These are phyloP conservation scores for Pseudopediastrum boryanum DNA, from an alignment of 139 green algal genomes.

Conservation along the genomic window DNA sequence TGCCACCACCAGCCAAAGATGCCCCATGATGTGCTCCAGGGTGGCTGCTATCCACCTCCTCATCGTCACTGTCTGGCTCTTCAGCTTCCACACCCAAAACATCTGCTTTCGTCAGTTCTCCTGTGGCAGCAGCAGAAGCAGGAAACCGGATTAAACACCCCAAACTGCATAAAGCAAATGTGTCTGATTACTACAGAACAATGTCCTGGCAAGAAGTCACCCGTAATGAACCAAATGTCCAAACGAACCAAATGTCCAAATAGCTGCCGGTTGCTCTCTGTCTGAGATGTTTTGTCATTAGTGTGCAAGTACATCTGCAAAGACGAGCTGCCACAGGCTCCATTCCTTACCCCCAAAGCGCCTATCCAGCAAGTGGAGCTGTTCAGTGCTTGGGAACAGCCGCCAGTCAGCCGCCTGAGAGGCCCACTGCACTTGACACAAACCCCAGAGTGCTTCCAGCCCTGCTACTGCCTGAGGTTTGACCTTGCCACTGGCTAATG, in stretches of 20 bases:
- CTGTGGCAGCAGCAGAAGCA: constrained; percentile 9
- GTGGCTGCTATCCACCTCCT: constrained; percentile 38
- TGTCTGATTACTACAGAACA: too few relatives aligned
- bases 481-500: constrained; percentile 54
- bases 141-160: too few relatives aligned
- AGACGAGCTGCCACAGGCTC: too few relatives aligned
- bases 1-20: too few relatives aligned
- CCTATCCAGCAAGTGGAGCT: constrained; percentile 67
- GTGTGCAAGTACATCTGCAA: background rate
- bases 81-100: constrained; percentile 46
- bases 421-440: constrained; percentile 20
- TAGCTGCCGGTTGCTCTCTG: too few relatives aligned
- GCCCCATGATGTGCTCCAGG: background rate
- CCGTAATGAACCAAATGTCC: too few relatives aligned
- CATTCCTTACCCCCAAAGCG: constrained; percentile 59
- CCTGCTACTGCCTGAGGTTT: background rate
- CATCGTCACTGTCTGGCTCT: constrained; percentile 48
- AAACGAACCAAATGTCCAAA: too few relatives aligned
- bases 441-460: background rate
- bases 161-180: too few relatives aligned
- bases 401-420: constrained; percentile 32
- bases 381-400: constrained; percentile 33
- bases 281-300: background rate
- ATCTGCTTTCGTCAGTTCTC: constrained; percentile 65
- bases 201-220: too few relatives aligned